Evolutionary conservation across 2,329 filamentous ascomycete species (phyloP), one percentile per base, ranked within the genome.

Genomic region (Ilyonectria mors-panacis): DNA sequence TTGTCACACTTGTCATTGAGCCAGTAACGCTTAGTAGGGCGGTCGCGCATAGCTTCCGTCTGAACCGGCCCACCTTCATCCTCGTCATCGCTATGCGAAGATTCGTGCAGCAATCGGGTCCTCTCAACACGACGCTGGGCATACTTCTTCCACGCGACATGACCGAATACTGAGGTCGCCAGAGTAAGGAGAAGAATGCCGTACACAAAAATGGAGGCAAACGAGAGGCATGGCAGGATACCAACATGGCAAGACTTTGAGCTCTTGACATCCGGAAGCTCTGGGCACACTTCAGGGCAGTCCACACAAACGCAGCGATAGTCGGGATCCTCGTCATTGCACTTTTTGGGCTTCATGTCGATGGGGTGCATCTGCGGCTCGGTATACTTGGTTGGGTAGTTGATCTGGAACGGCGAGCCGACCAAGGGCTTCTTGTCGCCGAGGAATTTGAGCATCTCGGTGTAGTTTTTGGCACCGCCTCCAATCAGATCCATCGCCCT

Each of bases 371-470:
- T 97, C n/a, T 84, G 85, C 0, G 89, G 86, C 55, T 93, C 89
- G 12, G 85, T 80, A 69, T 91, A 89, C 8, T 87, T 80, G 10
- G 80, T 84, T 10, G 89, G 95, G 75, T 96, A 99, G 84, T 99
- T 97, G 83, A 99, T 98, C 84, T 99, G 96, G 81, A 99, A 99
- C 0, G 96, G 96, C 63, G 95, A 98, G 4, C 97, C 97, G 23
- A 95, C 87, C 23, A 82, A 71, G 2, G 91, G 86, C 80, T 97
- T 97, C 85, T 97, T 95, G 80, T 97, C 92, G 17, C 96, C 96
- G 37, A 99, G 83, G 75, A 98, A 99, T 77, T 95, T 95, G 72
- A 99, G 84, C 73, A 99, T 93, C 47, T 93, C 89, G 0, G 90
- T 89, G 79, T 95, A 97, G 78, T 98, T 93, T 81, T 95, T 95